Percentiles rank a stretch among this genome's conserved stretches.
phyloP scores from a whole-genome alignment of 805 yeast species.

The Kregervanrija pseudodelftensis region DNA sequence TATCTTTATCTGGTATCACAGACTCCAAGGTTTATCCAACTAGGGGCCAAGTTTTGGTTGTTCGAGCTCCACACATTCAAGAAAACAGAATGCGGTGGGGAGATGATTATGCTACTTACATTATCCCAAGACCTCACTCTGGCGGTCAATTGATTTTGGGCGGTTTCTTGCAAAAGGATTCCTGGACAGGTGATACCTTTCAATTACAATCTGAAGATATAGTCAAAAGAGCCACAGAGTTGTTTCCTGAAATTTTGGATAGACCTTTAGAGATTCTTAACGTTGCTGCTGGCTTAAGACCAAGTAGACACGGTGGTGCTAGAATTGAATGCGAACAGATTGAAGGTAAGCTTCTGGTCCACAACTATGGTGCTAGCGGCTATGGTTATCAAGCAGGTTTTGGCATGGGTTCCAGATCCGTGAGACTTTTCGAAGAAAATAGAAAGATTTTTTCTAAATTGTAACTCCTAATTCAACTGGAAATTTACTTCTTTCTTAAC shows the following conservation, averaged over 20 bases:
- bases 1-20: slow-evolving; percentile 51
- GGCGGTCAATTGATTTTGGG: slow-evolving; percentile 65
- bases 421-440: slow-evolving; percentile 19
- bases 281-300: slow-evolving; percentile 68
- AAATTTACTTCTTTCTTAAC: not conserved
- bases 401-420: slow-evolving; percentile 49
- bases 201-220: slow-evolving; percentile 53
- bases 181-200: slow-evolving; percentile 54
- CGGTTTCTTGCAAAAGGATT: slow-evolving; percentile 58
- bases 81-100: slow-evolving; percentile 58
- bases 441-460: slow-evolving; percentile 4
- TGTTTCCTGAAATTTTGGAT: slow-evolving; percentile 42
- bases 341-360: slow-evolving; percentile 42
- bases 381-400: slow-evolving; percentile 60
- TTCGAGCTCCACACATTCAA: slow-evolving; percentile 58
- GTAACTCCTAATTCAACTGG: not conserved
- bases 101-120: slow-evolving; percentile 49
- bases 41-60: slow-evolving; percentile 71
- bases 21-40: slow-evolving; percentile 61
- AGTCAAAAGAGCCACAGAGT: slow-evolving; percentile 44
- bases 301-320: slow-evolving; percentile 67
- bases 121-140: slow-evolving; percentile 63
- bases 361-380: slow-evolving; percentile 66
- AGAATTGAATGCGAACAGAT: slow-evolving; percentile 51
- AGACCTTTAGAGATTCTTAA: slow-evolving; percentile 44